Evolutionary conservation across 2,329 filamentous ascomycete species (phyloP).

Genomic region (Sporothrix pseudoabietina): DNA sequence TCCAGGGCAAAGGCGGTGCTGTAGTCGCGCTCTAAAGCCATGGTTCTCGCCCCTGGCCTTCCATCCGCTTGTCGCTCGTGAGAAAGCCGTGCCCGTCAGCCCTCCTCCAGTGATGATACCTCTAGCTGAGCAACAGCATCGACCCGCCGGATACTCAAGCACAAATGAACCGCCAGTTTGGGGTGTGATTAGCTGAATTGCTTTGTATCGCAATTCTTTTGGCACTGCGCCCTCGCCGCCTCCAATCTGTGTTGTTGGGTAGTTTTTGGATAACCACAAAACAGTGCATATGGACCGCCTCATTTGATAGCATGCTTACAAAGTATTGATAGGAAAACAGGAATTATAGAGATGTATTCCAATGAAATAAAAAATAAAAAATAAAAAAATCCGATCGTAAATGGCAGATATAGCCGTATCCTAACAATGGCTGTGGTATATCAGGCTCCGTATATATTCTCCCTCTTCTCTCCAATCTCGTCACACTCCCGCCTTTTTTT

Average conservation of each 20-base stretch:
- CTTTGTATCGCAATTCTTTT: not conserved
- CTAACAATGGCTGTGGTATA: not conserved
- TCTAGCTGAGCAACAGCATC: not conserved
- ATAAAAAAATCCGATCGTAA: not conserved
- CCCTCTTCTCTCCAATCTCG: not conserved
- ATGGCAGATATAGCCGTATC: not conserved
- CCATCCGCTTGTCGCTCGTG: not conserved
- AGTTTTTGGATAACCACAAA: not conserved
- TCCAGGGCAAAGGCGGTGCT: not conserved
- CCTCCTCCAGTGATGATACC: not conserved
- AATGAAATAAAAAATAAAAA: not conserved
- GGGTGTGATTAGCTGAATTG: not conserved
- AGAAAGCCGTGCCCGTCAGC: not conserved
- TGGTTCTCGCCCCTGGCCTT: slow-evolving; percentile 1
- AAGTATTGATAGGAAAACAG: slow-evolving; percentile 1
- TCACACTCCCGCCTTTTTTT: not conserved
- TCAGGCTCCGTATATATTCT: not conserved
- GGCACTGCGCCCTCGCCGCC: not conserved
- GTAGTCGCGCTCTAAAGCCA: not conserved
- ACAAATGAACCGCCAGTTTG: not conserved
- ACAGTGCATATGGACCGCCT: not conserved
- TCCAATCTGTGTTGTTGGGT: not conserved
- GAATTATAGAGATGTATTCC: not conserved
- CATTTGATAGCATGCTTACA: not conserved
- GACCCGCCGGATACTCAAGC: not conserved